Conservation (phyloP, 768 basidiomycete species). For the Dendrothele bispora region DNA sequence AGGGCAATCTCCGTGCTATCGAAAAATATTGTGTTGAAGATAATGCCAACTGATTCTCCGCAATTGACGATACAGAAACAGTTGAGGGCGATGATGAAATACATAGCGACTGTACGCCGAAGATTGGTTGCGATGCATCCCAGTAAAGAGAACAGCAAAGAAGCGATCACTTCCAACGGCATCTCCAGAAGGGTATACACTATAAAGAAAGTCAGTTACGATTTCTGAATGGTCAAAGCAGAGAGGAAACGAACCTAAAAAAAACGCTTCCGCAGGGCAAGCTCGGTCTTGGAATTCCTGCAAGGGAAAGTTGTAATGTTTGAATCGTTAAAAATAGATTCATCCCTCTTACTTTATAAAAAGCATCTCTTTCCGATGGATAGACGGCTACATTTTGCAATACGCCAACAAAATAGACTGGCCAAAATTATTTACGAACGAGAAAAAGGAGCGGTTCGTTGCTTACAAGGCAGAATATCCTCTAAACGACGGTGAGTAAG, state of each 20-base stretch:
- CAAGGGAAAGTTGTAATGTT: neutral
- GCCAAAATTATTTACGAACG: neutral
- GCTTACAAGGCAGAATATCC: slow-evolving; percentile 10
- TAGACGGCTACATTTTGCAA: slow-evolving; percentile 11
- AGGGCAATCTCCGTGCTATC: slow-evolving; percentile 10
- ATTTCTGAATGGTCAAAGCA: too few species aligned
- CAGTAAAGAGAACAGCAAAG: slow-evolving; percentile 6
- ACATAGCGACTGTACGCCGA: slow-evolving; percentile 7
- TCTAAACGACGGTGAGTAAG: neutral
- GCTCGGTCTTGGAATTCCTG: slow-evolving; percentile 11
- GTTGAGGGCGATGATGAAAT: slow-evolving; percentile 11
- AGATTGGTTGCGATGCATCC: slow-evolving; percentile 8
- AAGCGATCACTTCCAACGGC: slow-evolving; percentile 6
- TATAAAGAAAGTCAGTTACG: too few species aligned
- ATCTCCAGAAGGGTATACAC: slow-evolving; percentile 8
- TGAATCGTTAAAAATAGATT: neutral
- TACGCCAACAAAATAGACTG: slow-evolving; percentile 13
- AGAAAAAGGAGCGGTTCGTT: neutral
- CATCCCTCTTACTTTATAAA: slow-evolving; percentile 8
- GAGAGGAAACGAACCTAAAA: too few species aligned
- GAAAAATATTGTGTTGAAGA: slow-evolving; percentile 11
- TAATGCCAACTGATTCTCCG: slow-evolving; percentile 11
- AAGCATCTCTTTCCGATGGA: slow-evolving; percentile 9
- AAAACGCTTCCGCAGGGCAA: slow-evolving; percentile 9
- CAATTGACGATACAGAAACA: slow-evolving; percentile 10